Percentiles rank a stretch among this genome's conserved stretches.
These are phyloP conservation scores for Aspergillus alliaceus DNA, from an alignment of 2,329 filamentous ascomycete species.

Conservation along the genomic window DNA sequence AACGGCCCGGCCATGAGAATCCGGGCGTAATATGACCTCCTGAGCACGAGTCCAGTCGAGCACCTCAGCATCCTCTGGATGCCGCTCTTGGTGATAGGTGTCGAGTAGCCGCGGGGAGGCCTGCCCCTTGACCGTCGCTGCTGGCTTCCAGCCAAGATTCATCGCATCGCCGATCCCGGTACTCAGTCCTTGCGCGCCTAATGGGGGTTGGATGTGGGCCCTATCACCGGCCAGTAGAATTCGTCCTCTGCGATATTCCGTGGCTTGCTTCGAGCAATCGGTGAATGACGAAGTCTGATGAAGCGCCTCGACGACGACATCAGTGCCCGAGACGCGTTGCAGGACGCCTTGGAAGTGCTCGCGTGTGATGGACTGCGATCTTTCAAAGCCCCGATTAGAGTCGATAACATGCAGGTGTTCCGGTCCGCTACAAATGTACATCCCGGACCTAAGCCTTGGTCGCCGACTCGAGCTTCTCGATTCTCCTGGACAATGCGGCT, in stretches of 20 bases:
- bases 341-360: background rate
- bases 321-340: background rate
- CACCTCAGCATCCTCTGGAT: background rate
- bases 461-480: too few relatives aligned
- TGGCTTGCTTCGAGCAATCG: background rate
- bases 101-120: background rate
- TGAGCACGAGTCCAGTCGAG: background rate
- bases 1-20: background rate
- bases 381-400: background rate
- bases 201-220: conserved; percentile 54
- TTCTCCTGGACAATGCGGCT: too few relatives aligned
- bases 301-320: background rate
- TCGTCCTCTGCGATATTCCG: conserved; percentile 19
- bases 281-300: background rate
- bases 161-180: conserved; percentile 52
- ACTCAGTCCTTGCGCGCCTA: conserved; percentile 57
- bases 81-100: background rate
- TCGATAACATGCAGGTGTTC: background rate
- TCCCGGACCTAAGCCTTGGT: too few relatives aligned
- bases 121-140: conserved; percentile 35
- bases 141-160: conserved; percentile 57
- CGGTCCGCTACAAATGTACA: background rate
- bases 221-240: conserved; percentile 46
- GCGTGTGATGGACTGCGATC: background rate
- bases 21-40: background rate